Evolutionary conservation across 345 rosid genomes (phyloP), one percentile per base, ranked within the genome.

Genomic region (Aurinia saxatilis): DNA sequence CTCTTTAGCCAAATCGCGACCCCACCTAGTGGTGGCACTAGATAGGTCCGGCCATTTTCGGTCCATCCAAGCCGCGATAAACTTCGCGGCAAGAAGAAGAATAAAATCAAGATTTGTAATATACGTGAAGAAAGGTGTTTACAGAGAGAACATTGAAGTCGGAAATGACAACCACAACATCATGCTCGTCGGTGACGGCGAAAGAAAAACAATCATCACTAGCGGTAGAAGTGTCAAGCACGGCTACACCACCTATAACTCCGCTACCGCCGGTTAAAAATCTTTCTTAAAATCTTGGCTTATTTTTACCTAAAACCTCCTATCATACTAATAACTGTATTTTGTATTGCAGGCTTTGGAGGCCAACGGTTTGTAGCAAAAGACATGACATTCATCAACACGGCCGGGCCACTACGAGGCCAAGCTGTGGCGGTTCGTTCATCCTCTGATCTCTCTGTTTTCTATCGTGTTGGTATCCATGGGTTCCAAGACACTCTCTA

Each of bases 401-500:
- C 80, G 4, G 97, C 95, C 1, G 95, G 97, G 1, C 89, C 89
- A 1, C 23, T 21, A 49, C 79, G 77, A 8, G 95, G 88, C 29
- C 97, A 90, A 68, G 97, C 97, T 1, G 97, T 90, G 9, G 88
- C 95, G 0, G 79, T 85, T 63, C 84, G 97, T 5, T 87, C 97
- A 23, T 78, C 89, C 49, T 90, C 97, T 0, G 97, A 90, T 60
- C 88, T 90, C 38, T 75, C 97, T 0, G 93, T 90, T 56, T 90
- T 84, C 81, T 90, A 84, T 57, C 84, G 80, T 13, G 87, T 90
- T 3, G 78, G 85, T 34, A 72, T 90, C 57, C 81, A 81, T 35
- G 97, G 97, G 11, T 81, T 81, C 73, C 97, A 90, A 60, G 97
- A 90, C 81, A 87, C 95, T 3, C 85, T 90, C 16, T 73, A 83